Evolutionary conservation across 805 yeast genomes (phyloP), one percentile per base, ranked within the genome.

Genomic region (Myxozyma neglecta): DNA sequence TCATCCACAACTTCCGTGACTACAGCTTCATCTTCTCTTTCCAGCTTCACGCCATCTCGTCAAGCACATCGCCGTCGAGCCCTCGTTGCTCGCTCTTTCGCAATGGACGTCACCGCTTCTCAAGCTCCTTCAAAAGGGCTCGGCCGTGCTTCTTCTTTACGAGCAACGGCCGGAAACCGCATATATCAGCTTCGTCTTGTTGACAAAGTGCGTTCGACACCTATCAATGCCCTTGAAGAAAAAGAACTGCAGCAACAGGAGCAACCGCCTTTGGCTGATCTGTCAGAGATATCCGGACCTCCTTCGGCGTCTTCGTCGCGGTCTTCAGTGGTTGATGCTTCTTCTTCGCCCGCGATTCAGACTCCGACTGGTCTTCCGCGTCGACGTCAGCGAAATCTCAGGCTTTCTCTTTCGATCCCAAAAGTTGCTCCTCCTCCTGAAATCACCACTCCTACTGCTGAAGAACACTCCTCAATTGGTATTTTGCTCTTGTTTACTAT

Each of bases 171-270:
- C 5, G 68, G 67, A 32, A 51, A 50, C 42, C 45, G 45, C 36
- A 60, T 64, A 9, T 65, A 65, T 49, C 56, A 57, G 16, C 65
- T 65, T 34, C 39, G 49, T 20, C 63, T 65, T n/a, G 67, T 64
- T 45, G 62, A 63, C 47, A 57, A 55, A 36, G 47, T 65, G 47
- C 54, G 56, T 47, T 35, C 44, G 29, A 37, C 56, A 11, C 47
- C 65, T 24, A 24, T 24, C 29, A 24, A 24, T 24, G 29, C 29
- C 29, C 29, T 24, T 24, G 29, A 24, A 24, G 29, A 24, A 24
- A 24, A 24, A 24, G 29, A 24, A 24, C 29, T 24, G 5, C 29
- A 24, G 29, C 29, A 24, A 24, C 29, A 24, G 5, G 29, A 24
- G 29, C 29, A 24, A 24, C 29, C 29, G 29, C 29, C 29, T 24